These are phyloP conservation scores for Lupinus albus DNA, from an alignment of 306 rosid species.

Conservation along the genomic window DNA sequence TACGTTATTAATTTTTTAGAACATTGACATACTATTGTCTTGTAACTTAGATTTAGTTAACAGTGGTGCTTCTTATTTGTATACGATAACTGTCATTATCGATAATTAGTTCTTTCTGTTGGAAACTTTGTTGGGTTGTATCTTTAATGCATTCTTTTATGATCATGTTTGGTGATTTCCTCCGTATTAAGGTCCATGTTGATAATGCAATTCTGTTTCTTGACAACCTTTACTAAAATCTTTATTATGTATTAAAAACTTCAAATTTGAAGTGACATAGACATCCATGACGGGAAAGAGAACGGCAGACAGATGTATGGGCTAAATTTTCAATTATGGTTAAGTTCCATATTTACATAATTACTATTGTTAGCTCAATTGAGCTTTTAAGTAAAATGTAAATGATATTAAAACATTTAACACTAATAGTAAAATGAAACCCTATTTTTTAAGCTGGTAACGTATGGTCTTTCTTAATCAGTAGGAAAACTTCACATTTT, in stretches of 20 bases:
- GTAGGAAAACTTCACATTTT: neutral
- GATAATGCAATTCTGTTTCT: conserved; percentile 14
- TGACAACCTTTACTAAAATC: conserved; percentile 13
- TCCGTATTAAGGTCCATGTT: conserved; percentile 14
- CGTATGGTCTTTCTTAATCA: neutral
- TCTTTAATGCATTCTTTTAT: conserved; percentile 4
- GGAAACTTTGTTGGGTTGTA: conserved; percentile 8
- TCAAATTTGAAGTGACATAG: conserved; percentile 25
- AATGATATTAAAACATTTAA: no score
- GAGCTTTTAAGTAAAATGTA: neutral
- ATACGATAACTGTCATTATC: neutral
- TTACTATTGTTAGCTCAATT: neutral
- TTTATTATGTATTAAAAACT: neutral
- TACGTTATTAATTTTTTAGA: no score
- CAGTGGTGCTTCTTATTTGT: neutral
- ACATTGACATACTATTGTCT: neutral
- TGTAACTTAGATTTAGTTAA: neutral
- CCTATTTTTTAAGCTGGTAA: neutral
- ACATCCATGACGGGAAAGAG: conserved; percentile 71
- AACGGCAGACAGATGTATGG: no score
- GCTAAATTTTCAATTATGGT: no score
- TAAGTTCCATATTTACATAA: no score
- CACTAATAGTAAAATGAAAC: no score
- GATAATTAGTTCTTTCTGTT: neutral
- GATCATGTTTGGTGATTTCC: conserved; percentile 16